Evolutionary conservation across 345 rosid species (phyloP).

Genomic region (Syzygium aqueum): DNA sequence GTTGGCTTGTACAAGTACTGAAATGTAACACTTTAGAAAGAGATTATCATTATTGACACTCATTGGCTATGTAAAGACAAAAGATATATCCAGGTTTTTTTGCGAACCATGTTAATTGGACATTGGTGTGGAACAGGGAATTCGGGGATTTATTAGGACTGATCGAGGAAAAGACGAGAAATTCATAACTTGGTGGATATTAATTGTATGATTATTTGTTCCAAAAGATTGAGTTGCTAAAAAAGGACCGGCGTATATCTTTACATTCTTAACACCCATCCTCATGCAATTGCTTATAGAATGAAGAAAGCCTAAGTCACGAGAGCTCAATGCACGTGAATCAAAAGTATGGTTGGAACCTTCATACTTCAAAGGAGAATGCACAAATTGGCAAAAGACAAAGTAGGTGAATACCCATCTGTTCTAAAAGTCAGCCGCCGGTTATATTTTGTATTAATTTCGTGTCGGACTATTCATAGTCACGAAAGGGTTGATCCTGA

Average conservation of each 20-base stretch:
- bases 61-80: neutral
- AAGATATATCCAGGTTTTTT: neutral
- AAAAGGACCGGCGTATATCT: neutral
- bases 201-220: too few relatives aligned
- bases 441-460: neutral
- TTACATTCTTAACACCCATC: neutral
- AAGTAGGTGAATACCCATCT: neutral
- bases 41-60: neutral
- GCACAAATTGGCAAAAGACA: neutral
- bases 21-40: neutral
- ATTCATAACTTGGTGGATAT: neutral
- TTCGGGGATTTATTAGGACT: neutral
- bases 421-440: neutral
- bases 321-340: neutral
- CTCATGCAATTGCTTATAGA: neutral
- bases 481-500: neutral
- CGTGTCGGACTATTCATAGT: neutral
- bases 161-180: neutral
- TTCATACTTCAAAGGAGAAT: neutral
- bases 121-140: neutral
- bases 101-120: neutral
- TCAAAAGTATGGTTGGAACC: neutral
- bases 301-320: neutral
- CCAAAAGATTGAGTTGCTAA: neutral
- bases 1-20: neutral